Evolutionary conservation across 345 rosid genomes (phyloP), one percentile per base, ranked within the genome.

Genomic region (Rhizophora apiculata): DNA sequence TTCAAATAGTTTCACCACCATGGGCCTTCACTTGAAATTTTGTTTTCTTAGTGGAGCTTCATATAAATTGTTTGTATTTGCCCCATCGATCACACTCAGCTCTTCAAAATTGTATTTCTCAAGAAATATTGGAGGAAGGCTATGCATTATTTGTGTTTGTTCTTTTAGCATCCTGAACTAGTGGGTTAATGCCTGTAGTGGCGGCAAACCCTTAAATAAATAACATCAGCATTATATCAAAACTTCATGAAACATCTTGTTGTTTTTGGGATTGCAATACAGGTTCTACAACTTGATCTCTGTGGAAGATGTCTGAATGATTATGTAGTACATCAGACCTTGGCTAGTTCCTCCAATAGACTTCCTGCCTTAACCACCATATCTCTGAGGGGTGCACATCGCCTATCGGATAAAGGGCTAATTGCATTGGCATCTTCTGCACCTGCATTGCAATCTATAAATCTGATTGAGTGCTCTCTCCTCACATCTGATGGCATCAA

Each of bases 241-340:
- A 19, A 19, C 8, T 68, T 20, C 16, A 8, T 30, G 8, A 19
- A 59, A 27, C 29, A 39, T 30, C 65, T 34, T 67, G 49, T 55
- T 66, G 67, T 69, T 72, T 62, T 55, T 19, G 31, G 64, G 34
- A 20, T 29, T 65, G 13, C 70, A 52, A 74, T 11, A 64, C 73
- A 86, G 88, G 81, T 78, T 46, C 76, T 87, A 18, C 83, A 71
- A 73, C 83, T 87, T 72, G 87, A 76, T 72, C 74, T 73, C 4
- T 81, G 84, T 19, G 88, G 85, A 43, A 59, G 68, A 26, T 68
- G 76, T 6, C 63, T 87, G 70, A 57, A 79, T 22, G 86, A 87
- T 51, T 9, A 65, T 37, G 48, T 75, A 2, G 43, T 87, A 53
- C 20, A 1, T 43, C 68, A 54, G 2, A 81, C 79, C 46, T 60